phyloP scores from a whole-genome alignment of 2,329 filamentous ascomycete genomes.

The Nemania serpens region DNA sequence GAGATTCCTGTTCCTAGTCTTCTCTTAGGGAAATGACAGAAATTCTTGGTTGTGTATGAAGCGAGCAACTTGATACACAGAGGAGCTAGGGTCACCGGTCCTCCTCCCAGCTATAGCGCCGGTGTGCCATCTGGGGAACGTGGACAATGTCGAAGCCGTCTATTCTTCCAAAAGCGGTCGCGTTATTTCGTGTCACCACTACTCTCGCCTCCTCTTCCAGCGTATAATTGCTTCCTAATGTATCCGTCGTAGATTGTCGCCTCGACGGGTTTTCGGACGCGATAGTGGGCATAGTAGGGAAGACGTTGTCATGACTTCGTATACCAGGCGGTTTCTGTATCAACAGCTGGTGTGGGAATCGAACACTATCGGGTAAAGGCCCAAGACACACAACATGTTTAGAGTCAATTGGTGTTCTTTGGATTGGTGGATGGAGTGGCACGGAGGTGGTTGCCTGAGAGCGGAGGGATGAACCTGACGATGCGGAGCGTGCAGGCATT shows the following conservation, averaged over 20 bases:
- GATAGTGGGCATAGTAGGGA: slow-evolving; percentile 36
- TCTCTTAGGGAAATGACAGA: neutral
- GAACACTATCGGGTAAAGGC: slow-evolving; percentile 55
- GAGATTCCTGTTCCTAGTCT: neutral
- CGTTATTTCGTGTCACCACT: slow-evolving; percentile 16
- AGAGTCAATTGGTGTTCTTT: slow-evolving; percentile 57
- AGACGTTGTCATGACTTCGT: slow-evolving; percentile 35
- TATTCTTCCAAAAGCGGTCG: slow-evolving; percentile 33
- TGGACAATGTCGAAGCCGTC: slow-evolving; percentile 41
- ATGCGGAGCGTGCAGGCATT: slow-evolving; percentile 36
- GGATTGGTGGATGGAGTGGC: slow-evolving; percentile 44
- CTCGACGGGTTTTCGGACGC: slow-evolving; percentile 35
- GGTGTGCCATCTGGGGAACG: slow-evolving; percentile 41
- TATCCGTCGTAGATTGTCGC: slow-evolving; percentile 45
- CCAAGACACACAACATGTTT: slow-evolving; percentile 60
- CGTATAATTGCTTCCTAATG: slow-evolving; percentile 62
- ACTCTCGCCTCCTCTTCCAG: slow-evolving; percentile 54
- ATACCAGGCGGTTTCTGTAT: slow-evolving; percentile 37
- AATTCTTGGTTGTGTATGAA: neutral
- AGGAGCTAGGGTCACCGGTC: slow-evolving; percentile 20
- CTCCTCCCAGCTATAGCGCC: slow-evolving; percentile 43
- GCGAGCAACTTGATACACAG: neutral
- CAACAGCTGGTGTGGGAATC: slow-evolving; percentile 42
- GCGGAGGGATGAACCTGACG: slow-evolving; percentile 34
- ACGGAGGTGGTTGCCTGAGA: slow-evolving; percentile 28